These are phyloP conservation scores for Fomitopsis betulina DNA, from an alignment of 1,284 basidiomycete species.

Conservation along the genomic window DNA sequence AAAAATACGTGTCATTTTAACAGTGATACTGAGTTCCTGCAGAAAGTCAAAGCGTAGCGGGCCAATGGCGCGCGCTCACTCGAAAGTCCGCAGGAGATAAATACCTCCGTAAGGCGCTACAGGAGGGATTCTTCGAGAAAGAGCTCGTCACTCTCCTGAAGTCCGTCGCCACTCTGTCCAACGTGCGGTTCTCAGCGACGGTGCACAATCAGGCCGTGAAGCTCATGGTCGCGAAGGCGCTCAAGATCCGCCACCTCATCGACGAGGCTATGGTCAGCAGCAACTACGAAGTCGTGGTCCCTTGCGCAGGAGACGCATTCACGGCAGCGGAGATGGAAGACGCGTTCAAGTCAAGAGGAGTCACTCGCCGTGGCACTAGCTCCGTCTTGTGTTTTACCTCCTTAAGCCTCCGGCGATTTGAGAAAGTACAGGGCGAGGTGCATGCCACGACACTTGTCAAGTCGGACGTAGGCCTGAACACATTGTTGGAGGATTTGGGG, in stretches of 20 bases:
- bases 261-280: constrained; percentile 40
- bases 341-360: constrained; percentile 16
- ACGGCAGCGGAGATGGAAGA: constrained; percentile 41
- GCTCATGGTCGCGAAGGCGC: constrained; percentile 37
- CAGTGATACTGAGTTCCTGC: not conserved
- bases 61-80: constrained; percentile 51
- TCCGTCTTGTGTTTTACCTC: not conserved
- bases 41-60: constrained; percentile 49
- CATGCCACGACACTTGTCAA: not conserved
- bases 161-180: constrained; percentile 39
- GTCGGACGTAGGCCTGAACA: not conserved
- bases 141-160: constrained; percentile 38
- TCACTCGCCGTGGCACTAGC: not conserved
- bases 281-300: constrained; percentile 36
- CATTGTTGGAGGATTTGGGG: not conserved
- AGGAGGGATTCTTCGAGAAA: constrained; percentile 16
- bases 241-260: constrained; percentile 43
- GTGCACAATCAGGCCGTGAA: constrained; percentile 21
- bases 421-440: not conserved
- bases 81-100: constrained; percentile 32
- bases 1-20: not conserved
- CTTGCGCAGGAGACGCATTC: constrained; percentile 33
- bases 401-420: not conserved
- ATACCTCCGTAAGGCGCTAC: constrained; percentile 19
- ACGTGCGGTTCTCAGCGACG: constrained; percentile 22